phyloP scores from a whole-genome alignment of 176 grass and related monocot genomes.

The Cenchrus purpureus region DNA sequence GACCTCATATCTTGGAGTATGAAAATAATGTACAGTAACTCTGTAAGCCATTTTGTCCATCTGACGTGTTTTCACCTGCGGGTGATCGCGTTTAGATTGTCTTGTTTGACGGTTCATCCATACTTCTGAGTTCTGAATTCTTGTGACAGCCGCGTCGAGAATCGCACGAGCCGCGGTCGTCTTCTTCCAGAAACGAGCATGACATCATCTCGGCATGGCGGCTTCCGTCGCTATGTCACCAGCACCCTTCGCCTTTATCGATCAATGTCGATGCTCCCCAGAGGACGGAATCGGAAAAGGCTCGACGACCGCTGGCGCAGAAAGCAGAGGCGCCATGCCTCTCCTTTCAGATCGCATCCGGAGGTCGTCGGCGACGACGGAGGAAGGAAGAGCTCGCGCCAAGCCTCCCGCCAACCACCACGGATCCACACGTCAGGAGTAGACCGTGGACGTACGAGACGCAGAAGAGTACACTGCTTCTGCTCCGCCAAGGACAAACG shows the following conservation, averaged over 20 bases:
- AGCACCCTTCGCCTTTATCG: slow-evolving; percentile 19
- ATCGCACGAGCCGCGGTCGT: not conserved
- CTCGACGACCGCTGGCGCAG: not conserved
- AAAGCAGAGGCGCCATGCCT: slow-evolving; percentile 27
- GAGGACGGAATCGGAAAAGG: slow-evolving; percentile 37
- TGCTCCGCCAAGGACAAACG: not conserved
- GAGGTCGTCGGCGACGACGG: not conserved
- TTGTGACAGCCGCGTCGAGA: not conserved
- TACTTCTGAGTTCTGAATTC: not conserved
- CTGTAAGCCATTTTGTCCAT: slow-evolving; percentile 2
- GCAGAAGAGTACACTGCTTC: not conserved
- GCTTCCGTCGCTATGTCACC: not conserved
- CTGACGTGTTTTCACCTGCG: not conserved
- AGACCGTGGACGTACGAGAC: slow-evolving; percentile 22
- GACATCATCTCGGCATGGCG: not conserved
- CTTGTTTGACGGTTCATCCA: slow-evolving; percentile 21
- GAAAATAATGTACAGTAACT: not conserved
- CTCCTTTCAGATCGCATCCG: slow-evolving; percentile 19
- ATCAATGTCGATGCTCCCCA: slow-evolving; percentile 38
- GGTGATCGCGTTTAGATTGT: slow-evolving; percentile 10
- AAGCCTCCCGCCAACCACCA: slow-evolving; percentile 39
- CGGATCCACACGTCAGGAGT: slow-evolving; percentile 28
- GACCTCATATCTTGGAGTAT: not conserved
- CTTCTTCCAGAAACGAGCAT: not conserved
- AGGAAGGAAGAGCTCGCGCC: not conserved